Base-by-base conservation (phyloP, 441 rosid species). In the Raphanus hybrid region DNA sequence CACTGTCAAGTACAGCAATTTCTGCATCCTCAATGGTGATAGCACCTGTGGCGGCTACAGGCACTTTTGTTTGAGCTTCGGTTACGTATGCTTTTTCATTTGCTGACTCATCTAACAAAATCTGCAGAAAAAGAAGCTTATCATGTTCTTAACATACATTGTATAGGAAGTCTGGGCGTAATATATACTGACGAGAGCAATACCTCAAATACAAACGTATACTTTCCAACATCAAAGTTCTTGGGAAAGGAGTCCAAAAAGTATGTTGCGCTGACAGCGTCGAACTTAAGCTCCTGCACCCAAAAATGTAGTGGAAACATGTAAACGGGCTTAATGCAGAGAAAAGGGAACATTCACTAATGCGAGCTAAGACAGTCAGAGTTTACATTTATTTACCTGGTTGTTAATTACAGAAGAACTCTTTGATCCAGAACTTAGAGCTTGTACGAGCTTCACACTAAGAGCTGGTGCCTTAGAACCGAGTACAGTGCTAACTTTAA, bases 141-240 rank as follows among this genome's bases (percentile, higher is more conserved):
- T 1, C 60, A 81, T 75, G 48, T 57, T 37, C 71, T 23, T 26
- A 58, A 23, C 65, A 74, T 64, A 60, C 68, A 71, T 10, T 60
- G 39, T 73, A 14, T 55, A 80, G 29, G 50, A 54, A 20, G 57
- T 34, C 52, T 57, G 35, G 11, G 54, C 35, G 50, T 69, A n/a
- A 41, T 29, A 52, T 66, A 66, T 23, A 37, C 20, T 32, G 77
- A 64, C 54, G 81, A 67, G 43, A 71, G 68, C 12, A 65, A 59
- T 85, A 95, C 99, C 99, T 92, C 90, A 81, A 93, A 93, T 79
- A 87, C 87, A 76, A 96, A 93, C 62, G 80, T 78, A 79, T 91
- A 93, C 43, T 77, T 86, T 82, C 99, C 99, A 81, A 93, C 90
- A 88, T 88, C 99, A 71, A 92, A 52, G 66, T 78, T 78, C 63